Conservation (phyloP, 768 basidiomycete species). For the Candolleomyces efflorescens region DNA sequence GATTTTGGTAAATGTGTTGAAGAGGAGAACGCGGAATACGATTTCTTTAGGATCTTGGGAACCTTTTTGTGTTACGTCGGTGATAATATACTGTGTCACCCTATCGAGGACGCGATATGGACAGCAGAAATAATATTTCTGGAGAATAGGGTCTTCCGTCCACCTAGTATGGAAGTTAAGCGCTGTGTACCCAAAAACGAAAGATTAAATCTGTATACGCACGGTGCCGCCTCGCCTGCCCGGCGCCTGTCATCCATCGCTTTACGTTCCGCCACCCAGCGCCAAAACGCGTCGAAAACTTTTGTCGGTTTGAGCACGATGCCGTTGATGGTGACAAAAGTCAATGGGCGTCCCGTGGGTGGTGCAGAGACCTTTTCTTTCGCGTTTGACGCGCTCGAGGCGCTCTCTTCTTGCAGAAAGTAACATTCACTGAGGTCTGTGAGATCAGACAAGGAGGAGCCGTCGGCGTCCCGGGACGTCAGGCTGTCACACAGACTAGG, state of each 20-base stretch:
- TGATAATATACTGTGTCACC: conserved; percentile 62
- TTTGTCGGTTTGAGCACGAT: conserved; percentile 40
- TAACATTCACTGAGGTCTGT: background rate
- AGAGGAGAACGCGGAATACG: conserved; percentile 67
- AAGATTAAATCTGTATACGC: background rate
- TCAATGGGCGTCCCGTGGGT: background rate
- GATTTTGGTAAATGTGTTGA: conserved; percentile 67
- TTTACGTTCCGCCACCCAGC: conserved; percentile 53
- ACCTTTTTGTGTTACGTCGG: conserved; percentile 67
- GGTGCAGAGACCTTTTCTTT: background rate
- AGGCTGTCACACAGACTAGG: background rate
- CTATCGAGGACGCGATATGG: conserved; percentile 73
- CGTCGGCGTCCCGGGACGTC: background rate
- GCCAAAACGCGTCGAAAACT: conserved; percentile 61
- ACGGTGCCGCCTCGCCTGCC: conserved; percentile 48
- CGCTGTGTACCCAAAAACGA: background rate
- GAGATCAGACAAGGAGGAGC: background rate
- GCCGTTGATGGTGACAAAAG: conserved; percentile 30
- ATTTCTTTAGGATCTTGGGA: conserved; percentile 56
- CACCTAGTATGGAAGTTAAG: conserved; percentile 38
- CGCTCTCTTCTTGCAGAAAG: background rate
- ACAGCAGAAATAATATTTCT: conserved; percentile 61
- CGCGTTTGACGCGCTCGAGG: background rate
- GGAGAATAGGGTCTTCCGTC: conserved; percentile 62
- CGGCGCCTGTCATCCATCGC: conserved; percentile 53